Evolutionary conservation across 768 basidiomycete species (phyloP).

Genomic region (Tephrocybe sp.): DNA sequence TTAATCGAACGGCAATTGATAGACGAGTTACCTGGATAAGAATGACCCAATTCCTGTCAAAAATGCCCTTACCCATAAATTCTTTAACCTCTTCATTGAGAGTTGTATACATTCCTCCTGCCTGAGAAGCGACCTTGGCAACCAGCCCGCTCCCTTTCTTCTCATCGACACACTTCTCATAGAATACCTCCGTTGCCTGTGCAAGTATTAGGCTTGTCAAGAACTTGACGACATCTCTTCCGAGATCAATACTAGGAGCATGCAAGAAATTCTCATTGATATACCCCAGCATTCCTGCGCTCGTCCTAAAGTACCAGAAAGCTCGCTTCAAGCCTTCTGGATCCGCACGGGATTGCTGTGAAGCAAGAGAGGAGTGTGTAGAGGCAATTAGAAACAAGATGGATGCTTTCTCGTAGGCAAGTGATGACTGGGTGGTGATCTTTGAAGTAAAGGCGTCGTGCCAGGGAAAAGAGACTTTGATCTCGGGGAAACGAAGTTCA

Average conservation of each 20-base stretch:
- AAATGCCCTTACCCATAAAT: constrained; percentile 94
- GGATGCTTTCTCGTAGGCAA: constrained; percentile 98
- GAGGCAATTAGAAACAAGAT: constrained; percentile 95
- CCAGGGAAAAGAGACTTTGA: constrained; percentile 96
- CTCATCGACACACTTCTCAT: constrained; percentile 92
- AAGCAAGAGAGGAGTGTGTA: constrained; percentile 90
- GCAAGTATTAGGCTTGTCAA: constrained; percentile 85
- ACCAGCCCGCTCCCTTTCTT: constrained; percentile 82
- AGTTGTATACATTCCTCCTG: constrained; percentile 76
- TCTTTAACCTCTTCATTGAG: constrained; percentile 94
- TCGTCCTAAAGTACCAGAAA: constrained; percentile 87
- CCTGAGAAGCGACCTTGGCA: constrained; percentile 82
- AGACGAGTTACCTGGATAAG: constrained; percentile 64
- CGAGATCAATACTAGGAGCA: constrained; percentile 93
- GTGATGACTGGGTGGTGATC: constrained; percentile 90
- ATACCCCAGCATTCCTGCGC: constrained; percentile 96
- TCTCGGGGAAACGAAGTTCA: constrained; percentile 95
- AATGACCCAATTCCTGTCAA: constrained; percentile 93
- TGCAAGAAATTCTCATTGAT: constrained; percentile 99
- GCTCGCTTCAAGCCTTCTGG: constrained; percentile 92
- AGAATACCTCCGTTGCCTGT: constrained; percentile 95
- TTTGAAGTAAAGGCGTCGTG: constrained; percentile 96
- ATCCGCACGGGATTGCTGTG: constrained; percentile 81
- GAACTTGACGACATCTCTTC: constrained; percentile 92
- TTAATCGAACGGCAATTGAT: not conserved